phyloP scores from a whole-genome alignment of 352 stramenopile genomes.

The Phytopythium boreale region DNA sequence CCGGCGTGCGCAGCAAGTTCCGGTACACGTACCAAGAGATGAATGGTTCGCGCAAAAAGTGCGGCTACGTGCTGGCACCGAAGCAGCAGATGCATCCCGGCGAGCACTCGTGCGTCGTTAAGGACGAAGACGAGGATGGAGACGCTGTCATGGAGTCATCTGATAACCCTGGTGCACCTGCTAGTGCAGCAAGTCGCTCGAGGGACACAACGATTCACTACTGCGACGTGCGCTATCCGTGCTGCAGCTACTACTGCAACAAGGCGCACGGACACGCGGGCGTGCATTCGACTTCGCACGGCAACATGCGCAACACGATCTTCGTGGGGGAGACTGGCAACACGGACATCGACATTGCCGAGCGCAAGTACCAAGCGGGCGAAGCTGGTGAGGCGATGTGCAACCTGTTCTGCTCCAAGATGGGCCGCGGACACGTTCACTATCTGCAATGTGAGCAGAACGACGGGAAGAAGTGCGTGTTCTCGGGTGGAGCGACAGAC shows the following conservation, averaged over 20 bases:
- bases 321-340: too few species aligned
- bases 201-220: conserved; percentile 45
- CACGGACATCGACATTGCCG: too few species aligned
- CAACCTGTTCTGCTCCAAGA: too few species aligned
- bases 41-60: conserved; percentile 75
- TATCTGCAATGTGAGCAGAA: too few species aligned
- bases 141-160: too few species aligned
- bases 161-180: too few species aligned
- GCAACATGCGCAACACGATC: conserved; percentile 80
- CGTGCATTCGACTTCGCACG: conserved; percentile 60
- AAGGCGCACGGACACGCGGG: conserved; percentile 54
- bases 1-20: conserved; percentile 49
- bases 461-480: too few species aligned
- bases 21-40: conserved; percentile 80
- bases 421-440: too few species aligned
- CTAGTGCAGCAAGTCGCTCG: conserved; percentile 8
- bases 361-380: too few species aligned
- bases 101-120: conserved; percentile 41
- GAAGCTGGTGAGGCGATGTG: too few species aligned
- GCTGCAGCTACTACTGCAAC: conserved; percentile 76
- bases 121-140: neutral
- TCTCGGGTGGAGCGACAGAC: too few species aligned
- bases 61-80: conserved; percentile 27
- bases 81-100: conserved; percentile 44
- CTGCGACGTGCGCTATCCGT: conserved; percentile 64